These are phyloP conservation scores for Breynia disticha DNA, from an alignment of 441 rosid species.

Conservation along the genomic window DNA sequence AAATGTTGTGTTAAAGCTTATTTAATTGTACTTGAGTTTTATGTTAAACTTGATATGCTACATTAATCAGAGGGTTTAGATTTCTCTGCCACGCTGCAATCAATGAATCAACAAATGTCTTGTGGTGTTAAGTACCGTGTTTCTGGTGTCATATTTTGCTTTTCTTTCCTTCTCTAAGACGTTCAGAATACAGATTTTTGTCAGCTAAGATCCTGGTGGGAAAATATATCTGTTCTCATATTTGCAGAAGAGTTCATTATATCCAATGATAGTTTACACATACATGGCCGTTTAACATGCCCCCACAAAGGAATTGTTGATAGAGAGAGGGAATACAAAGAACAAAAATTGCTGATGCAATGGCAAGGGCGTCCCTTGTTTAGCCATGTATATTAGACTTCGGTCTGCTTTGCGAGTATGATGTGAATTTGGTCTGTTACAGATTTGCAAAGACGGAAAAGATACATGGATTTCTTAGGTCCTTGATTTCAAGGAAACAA, in stretches of 20 bases:
- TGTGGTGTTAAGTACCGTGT: background rate
- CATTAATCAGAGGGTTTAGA: constrained; percentile 6
- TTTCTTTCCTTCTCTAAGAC: too few species aligned
- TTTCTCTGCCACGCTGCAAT: background rate
- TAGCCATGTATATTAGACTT: constrained; percentile 23
- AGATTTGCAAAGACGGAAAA: constrained; percentile 85
- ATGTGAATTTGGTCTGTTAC: background rate
- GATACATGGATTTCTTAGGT: constrained; percentile 71
- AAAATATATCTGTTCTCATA: constrained; percentile 21
- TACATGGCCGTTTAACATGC: constrained; percentile 22
- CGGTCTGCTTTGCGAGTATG: too few species aligned
- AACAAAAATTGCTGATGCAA: constrained; percentile 48
- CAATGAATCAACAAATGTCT: background rate
- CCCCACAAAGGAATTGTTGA: constrained; percentile 15
- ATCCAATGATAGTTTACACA: constrained; percentile 8
- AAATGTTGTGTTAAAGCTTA: constrained; percentile 4
- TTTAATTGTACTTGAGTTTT: constrained; percentile 7
- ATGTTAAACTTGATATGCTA: constrained; percentile 9
- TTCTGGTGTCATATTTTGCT: background rate
- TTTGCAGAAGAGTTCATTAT: background rate
- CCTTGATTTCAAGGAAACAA: constrained; percentile 93
- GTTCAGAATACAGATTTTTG: background rate
- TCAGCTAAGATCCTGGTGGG: constrained; percentile 20
- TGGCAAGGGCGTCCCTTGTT: constrained; percentile 37
- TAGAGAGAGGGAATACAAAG: too few species aligned